A percentile compares a stretch with the other conserved stretches of the same genome.
Evolutionary conservation across 78 protist genomes (phyloP).

Genomic region (Chrysochromulina parva): DNA sequence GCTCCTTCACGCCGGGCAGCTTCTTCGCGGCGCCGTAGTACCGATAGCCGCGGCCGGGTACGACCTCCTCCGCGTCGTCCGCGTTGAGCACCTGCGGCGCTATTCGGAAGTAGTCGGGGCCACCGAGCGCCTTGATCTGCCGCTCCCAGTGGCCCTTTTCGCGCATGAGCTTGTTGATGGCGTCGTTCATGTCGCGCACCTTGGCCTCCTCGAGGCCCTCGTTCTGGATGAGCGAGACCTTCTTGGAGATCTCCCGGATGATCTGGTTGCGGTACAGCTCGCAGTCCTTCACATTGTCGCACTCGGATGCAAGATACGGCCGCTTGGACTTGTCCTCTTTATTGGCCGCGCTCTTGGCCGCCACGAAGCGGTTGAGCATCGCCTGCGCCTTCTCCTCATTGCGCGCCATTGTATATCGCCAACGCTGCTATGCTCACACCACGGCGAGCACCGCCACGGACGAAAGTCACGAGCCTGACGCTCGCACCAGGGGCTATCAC

Average conservation of each 20-base stretch:
- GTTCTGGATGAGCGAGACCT: constrained; percentile 85
- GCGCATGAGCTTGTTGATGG: constrained; percentile 86
- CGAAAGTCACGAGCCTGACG: too few species aligned
- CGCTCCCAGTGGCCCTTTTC: constrained; percentile 92
- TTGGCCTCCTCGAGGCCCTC: constrained; percentile 85
- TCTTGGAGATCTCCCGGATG: constrained; percentile 70
- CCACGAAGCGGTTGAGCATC: constrained; percentile 83
- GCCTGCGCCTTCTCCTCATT: constrained; percentile 94
- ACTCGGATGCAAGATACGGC: constrained; percentile 69
- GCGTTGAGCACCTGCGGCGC: background rate
- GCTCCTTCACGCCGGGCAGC: constrained; percentile 93
- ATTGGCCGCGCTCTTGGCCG: constrained; percentile 51
- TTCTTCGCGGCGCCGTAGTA: constrained; percentile 96
- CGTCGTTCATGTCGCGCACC: constrained; percentile 94
- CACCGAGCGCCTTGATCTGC: constrained; percentile 89
- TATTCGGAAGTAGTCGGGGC: constrained; percentile 19
- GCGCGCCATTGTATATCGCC: constrained; percentile 90
- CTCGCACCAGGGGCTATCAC: too few species aligned
- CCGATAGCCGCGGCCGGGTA: constrained; percentile 25
- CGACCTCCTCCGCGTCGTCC: background rate
- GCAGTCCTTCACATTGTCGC: constrained; percentile 64
- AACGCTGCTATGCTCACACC: too few species aligned
- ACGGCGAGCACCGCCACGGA: too few species aligned
- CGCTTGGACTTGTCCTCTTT: constrained; percentile 41
- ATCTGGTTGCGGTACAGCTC: constrained; percentile 87